These are phyloP conservation scores for Schizothecium vesticola DNA, from an alignment of 495 filamentous ascomycete species.

Conservation along the genomic window DNA sequence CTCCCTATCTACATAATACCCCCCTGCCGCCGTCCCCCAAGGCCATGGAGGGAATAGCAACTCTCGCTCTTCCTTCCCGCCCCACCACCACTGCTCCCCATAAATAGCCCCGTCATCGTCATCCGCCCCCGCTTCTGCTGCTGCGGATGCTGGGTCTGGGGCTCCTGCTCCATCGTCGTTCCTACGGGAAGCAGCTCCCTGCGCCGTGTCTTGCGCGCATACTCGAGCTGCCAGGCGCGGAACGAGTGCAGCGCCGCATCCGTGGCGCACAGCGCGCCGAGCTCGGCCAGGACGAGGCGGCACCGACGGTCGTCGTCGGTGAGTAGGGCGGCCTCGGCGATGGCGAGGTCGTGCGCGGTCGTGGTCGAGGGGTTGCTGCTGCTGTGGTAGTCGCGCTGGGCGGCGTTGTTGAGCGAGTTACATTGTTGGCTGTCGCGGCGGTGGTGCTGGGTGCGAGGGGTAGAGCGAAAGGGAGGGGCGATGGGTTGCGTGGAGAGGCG, in stretches of 20 bases:
- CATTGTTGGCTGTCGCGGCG: not conserved
- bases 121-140: not conserved
- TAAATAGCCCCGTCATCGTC: not conserved
- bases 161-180: constrained; percentile 23
- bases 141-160: not conserved
- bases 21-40: not conserved
- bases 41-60: not conserved
- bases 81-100: too few species aligned
- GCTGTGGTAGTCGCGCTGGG: not conserved
- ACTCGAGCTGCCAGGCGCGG: constrained; percentile 40
- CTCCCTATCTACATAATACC: not conserved
- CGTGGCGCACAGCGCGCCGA: constrained; percentile 45
- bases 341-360: not conserved
- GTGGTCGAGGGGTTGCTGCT: not conserved
- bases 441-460: not conserved
- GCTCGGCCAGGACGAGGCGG: constrained; percentile 43
- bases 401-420: not conserved
- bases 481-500: not conserved
- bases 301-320: constrained; percentile 36
- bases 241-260: constrained; percentile 46
- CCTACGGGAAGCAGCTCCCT: constrained; percentile 28
- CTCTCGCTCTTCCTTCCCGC: not conserved
- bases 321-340: not conserved
- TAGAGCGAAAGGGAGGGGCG: not conserved
- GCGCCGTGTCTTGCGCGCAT: constrained; percentile 29